Percentiles rank a stretch among this genome's conserved stretches.
Evolutionary conservation across 352 stramenopile genomes (phyloP).

Genomic region (Halophytophthora polymorphica): DNA sequence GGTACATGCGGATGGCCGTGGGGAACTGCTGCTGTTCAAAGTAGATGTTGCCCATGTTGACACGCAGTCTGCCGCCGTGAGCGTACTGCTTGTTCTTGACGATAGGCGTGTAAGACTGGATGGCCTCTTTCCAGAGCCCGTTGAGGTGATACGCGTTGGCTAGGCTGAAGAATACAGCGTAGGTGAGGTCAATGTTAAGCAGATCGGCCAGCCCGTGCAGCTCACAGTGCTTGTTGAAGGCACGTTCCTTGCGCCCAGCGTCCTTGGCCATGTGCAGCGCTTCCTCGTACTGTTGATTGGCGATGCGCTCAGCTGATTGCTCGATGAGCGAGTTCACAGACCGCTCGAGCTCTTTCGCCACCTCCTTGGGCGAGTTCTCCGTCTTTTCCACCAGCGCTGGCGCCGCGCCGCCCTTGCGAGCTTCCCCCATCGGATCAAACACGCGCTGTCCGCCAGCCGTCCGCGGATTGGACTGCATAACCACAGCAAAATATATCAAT

Average conservation of each 20-base stretch:
- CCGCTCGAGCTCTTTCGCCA: slow-evolving; percentile 89
- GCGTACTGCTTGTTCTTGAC: slow-evolving; percentile 96
- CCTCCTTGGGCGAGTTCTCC: slow-evolving; percentile 91
- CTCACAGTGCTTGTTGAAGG: slow-evolving; percentile 91
- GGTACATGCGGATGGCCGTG: slow-evolving; percentile 96
- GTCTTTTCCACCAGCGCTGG: slow-evolving; percentile 86
- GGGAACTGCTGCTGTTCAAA: slow-evolving; percentile 93
- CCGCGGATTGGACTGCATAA: slow-evolving; percentile 66
- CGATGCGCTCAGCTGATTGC: slow-evolving; percentile 78
- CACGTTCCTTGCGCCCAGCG: slow-evolving; percentile 86
- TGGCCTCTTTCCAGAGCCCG: slow-evolving; percentile 92
- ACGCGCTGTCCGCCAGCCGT: slow-evolving; percentile 63
- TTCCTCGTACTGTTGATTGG: slow-evolving; percentile 72
- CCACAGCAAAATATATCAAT: slow-evolving; percentile 5
- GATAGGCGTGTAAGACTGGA: slow-evolving; percentile 93
- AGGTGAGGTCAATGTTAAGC: slow-evolving; percentile 94
- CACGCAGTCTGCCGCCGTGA: slow-evolving; percentile 85
- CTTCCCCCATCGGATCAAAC: slow-evolving; percentile 92
- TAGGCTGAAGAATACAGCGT: slow-evolving; percentile 94
- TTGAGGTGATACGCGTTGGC: slow-evolving; percentile 93
- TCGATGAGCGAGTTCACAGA: slow-evolving; percentile 92
- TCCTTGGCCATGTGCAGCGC: slow-evolving; percentile 88
- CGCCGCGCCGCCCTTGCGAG: slow-evolving; percentile 69
- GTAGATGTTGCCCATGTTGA: slow-evolving; percentile 99
- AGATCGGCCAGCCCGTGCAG: slow-evolving; percentile 82